Conservation (phyloP, 78 protist genomes). For the Cavenderia fasciculata region DNA sequence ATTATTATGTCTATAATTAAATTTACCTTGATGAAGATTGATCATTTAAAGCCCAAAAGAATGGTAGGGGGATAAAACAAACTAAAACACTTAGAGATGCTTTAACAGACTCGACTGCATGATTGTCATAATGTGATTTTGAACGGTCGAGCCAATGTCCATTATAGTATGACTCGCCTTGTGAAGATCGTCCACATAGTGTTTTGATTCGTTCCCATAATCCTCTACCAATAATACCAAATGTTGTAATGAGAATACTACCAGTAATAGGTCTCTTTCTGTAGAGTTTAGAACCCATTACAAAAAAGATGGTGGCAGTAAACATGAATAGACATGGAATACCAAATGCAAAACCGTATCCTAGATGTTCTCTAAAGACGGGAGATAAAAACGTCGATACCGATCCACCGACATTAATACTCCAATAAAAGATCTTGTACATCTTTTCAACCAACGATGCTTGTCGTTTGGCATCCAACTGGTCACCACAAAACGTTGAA, state of each 20-base stretch:
- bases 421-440: conserved; percentile 73
- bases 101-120: conserved; percentile 8
- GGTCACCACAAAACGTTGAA: conserved; percentile 84
- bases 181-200: background rate
- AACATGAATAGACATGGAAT: conserved; percentile 77
- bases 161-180: too few species aligned
- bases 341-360: conserved; percentile 83
- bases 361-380: conserved; percentile 24
- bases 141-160: conserved; percentile 35
- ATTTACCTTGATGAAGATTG: conserved; percentile 42
- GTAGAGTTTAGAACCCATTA: conserved; percentile 29
- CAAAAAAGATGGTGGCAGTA: conserved; percentile 41
- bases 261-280: conserved; percentile 27
- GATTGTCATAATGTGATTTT: background rate
- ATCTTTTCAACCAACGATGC: conserved; percentile 11
- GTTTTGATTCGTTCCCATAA: background rate
- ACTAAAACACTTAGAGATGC: conserved; percentile 11
- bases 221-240: background rate
- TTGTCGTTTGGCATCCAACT: conserved; percentile 50
- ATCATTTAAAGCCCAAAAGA: conserved; percentile 86
- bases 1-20: too few species aligned
- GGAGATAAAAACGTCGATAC: conserved; percentile 81
- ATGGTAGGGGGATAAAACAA: conserved; percentile 56
- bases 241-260: background rate
- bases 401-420: conserved; percentile 76